Evolutionary conservation across 108 stramenopile species (phyloP).

Genomic region (Nitzschia sp.): DNA sequence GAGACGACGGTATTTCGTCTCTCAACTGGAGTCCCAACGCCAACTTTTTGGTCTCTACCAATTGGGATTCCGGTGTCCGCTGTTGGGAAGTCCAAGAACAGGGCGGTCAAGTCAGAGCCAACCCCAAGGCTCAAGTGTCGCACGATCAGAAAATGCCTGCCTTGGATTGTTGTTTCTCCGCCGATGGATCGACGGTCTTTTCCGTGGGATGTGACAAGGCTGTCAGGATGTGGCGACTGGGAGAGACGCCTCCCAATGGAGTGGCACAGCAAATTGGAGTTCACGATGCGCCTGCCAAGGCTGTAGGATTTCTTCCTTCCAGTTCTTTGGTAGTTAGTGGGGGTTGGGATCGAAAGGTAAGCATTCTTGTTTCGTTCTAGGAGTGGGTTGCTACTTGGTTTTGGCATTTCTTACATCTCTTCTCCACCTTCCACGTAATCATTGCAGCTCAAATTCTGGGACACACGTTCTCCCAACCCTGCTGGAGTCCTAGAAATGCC

Average conservation of each 20-base stretch:
- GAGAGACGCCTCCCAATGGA: slow-evolving; percentile 61
- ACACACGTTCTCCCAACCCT: slow-evolving; percentile 76
- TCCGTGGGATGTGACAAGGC: slow-evolving; percentile 79
- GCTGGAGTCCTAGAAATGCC: slow-evolving; percentile 72
- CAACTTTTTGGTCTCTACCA: slow-evolving; percentile 69
- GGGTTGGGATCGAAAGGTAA: slow-evolving; percentile 56
- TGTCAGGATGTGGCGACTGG: slow-evolving; percentile 87
- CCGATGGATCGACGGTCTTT: slow-evolving; percentile 82
- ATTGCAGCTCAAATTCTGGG: slow-evolving; percentile 84
- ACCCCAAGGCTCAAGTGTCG: slow-evolving; percentile 83
- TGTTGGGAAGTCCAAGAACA: slow-evolving; percentile 87
- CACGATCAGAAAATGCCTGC: slow-evolving; percentile 69
- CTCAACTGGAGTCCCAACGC: slow-evolving; percentile 72
- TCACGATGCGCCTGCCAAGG: slow-evolving; percentile 80
- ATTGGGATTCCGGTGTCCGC: slow-evolving; percentile 86
- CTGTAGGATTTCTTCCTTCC: slow-evolving; percentile 61
- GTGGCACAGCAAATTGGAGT: slow-evolving; percentile 80
- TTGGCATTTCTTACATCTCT: too few relatives aligned
- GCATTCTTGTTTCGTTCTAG: too few relatives aligned
- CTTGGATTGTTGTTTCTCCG: slow-evolving; percentile 64
- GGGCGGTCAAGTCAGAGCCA: slow-evolving; percentile 60
- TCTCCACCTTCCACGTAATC: background rate
- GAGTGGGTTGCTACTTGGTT: too few relatives aligned
- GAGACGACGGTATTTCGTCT: slow-evolving; percentile 75
- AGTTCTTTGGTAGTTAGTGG: slow-evolving; percentile 78